Evolutionary conservation across 345 rosid genomes (phyloP).

Genomic region (Turritis glabra): DNA sequence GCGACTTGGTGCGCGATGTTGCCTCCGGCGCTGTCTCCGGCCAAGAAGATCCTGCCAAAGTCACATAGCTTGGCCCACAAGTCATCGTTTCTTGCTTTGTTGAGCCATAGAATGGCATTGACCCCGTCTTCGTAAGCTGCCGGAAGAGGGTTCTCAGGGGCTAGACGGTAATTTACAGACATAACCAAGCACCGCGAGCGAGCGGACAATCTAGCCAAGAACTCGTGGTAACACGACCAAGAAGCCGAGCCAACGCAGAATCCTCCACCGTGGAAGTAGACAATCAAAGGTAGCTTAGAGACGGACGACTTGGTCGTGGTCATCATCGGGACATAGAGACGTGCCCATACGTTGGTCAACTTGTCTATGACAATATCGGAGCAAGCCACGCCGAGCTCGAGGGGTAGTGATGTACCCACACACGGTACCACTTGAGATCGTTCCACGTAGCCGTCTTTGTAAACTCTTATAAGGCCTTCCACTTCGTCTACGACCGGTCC

Average conservation of each 20-base stretch:
- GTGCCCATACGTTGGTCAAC: constrained; percentile 60
- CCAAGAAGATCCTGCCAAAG: constrained; percentile 47
- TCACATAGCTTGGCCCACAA: constrained; percentile 48
- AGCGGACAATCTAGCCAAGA: constrained; percentile 47
- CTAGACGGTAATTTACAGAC: constrained; percentile 58
- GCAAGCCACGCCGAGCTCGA: constrained; percentile 51
- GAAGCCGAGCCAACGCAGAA: constrained; percentile 63
- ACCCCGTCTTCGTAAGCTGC: constrained; percentile 67
- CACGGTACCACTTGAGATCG: constrained; percentile 52
- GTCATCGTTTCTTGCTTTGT: constrained; percentile 28
- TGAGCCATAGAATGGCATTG: constrained; percentile 59
- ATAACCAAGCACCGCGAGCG: constrained; percentile 48
- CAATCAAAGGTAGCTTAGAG: constrained; percentile 54
- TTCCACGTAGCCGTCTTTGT: constrained; percentile 68
- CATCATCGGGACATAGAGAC: constrained; percentile 56
- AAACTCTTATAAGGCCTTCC: constrained; percentile 65
- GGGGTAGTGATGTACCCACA: constrained; percentile 46
- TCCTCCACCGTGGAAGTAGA: constrained; percentile 76
- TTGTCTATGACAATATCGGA: constrained; percentile 54
- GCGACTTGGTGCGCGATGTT: constrained; percentile 62
- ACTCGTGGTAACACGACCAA: constrained; percentile 67
- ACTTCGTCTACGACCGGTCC: constrained; percentile 56
- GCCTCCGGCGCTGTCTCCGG: constrained; percentile 78
- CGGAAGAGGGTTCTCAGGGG: constrained; percentile 68
- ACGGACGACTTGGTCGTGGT: constrained; percentile 11